These are phyloP conservation scores for Fallopia convolvulus DNA, from an alignment of 148 eudicot species.

Conservation along the genomic window DNA sequence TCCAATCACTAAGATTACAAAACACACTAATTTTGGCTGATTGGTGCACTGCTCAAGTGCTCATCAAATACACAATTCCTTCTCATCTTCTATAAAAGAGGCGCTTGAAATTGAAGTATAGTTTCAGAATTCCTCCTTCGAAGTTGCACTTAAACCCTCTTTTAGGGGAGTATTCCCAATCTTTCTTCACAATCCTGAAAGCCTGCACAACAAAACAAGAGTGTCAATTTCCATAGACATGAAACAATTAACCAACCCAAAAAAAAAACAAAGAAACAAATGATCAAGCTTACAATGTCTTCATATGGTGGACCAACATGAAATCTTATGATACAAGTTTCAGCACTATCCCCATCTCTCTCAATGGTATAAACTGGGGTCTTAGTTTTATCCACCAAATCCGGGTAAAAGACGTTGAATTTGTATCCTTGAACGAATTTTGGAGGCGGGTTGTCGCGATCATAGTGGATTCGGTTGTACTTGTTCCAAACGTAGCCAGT, in stretches of 20 bases:
- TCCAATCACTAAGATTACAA: neutral
- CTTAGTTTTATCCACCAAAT: slow-evolving; percentile 72
- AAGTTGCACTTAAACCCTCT: slow-evolving; percentile 90
- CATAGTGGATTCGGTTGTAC: slow-evolving; percentile 88
- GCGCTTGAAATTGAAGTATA: slow-evolving; percentile 79
- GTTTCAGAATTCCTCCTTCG: slow-evolving; percentile 74
- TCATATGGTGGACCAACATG: slow-evolving; percentile 96
- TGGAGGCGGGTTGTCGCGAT: slow-evolving; percentile 90
- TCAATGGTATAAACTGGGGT: slow-evolving; percentile 63
- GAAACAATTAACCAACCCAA: neutral
- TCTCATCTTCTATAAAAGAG: slow-evolving; percentile 60
- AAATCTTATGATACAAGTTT: slow-evolving; percentile 79
- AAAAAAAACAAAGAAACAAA: neutral
- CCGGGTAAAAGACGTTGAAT: slow-evolving; percentile 89
- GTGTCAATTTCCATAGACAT: no score
- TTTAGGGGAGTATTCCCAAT: slow-evolving; percentile 87
- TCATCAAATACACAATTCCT: neutral
- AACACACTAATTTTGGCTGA: neutral
- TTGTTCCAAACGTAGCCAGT: slow-evolving; percentile 97
- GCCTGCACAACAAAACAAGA: slow-evolving; percentile 41
- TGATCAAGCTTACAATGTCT: slow-evolving; percentile 60
- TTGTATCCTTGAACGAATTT: slow-evolving; percentile 95
- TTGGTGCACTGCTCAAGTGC: neutral
- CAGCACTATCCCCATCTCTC: slow-evolving; percentile 75
- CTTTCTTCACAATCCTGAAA: slow-evolving; percentile 74